Evolutionary conservation across 2,329 filamentous ascomycete genomes (phyloP).

Genomic region (Alternaria arborescens): DNA sequence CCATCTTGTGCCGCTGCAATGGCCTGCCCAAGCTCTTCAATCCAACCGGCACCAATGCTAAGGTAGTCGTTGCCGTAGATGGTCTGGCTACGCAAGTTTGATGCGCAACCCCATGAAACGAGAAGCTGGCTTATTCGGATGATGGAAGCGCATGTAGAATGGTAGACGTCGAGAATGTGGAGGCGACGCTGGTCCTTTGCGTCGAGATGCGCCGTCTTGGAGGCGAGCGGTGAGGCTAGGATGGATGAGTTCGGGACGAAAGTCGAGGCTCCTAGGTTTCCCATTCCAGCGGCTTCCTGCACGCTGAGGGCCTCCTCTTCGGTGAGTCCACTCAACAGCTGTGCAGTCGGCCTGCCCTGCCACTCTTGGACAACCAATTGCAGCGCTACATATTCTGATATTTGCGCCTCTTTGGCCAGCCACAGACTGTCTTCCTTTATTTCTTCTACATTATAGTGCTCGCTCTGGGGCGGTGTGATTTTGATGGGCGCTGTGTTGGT

Average conservation of each 20-base stretch:
- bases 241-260: conserved; percentile 56
- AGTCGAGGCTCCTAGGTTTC: conserved; percentile 65
- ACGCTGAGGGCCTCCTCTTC: conserved; percentile 80
- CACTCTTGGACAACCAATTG: conserved; percentile 83
- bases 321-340: conserved; percentile 76
- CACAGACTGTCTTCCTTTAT: conserved; percentile 87
- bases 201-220: conserved; percentile 59
- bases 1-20: conserved; percentile 47
- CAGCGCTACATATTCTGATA: conserved; percentile 84
- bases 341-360: conserved; percentile 78
- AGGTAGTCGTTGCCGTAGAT: conserved; percentile 42
- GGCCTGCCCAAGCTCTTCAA: conserved; percentile 44
- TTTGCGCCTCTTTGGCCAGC: conserved; percentile 78
- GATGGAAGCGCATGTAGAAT: conserved; percentile 72
- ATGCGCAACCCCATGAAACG: conserved; percentile 44
- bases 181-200: conserved; percentile 68
- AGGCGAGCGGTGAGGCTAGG: conserved; percentile 37
- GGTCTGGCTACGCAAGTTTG: conserved; percentile 37
- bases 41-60: conserved; percentile 40
- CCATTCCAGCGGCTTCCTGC: conserved; percentile 74
- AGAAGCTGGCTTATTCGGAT: conserved; percentile 49
- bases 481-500: conserved; percentile 88
- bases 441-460: conserved; percentile 75
- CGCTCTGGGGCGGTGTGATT: conserved; percentile 72
- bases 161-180: conserved; percentile 75